Base-by-base conservation (phyloP, 1,139 yeast genomes). In the Yamadazyma sp. region DNA sequence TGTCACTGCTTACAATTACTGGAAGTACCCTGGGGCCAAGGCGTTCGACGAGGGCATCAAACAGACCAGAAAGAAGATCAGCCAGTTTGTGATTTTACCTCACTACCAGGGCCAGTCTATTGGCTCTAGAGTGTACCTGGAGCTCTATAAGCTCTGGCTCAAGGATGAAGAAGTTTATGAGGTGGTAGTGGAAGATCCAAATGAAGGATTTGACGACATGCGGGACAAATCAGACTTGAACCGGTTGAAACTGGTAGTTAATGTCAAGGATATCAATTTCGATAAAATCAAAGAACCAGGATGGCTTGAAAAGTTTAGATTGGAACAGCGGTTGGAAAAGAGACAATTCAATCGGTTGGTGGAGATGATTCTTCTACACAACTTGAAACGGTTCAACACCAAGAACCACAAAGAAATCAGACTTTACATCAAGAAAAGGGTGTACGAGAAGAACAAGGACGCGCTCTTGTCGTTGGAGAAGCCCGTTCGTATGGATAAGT, bases 101-200 rank as follows among this genome's bases (percentile, higher is more conserved):
- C 84, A 86, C 13, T 82, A 76, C 58, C 95, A 86, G 56, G 76
- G 79, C 4, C 73, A 78, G 43, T 78, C 81, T 1, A 78, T 82
- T 41, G 98, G 98, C 1, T 76, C 80, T 2, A 59, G 62, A 15
- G 64, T 92, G 29, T 92, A 92, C 58, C 62, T 67, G 11, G 49
- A 72, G 1, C 62, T 92, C 6, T 70, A 76, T 40, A 62, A 70
- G 1, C 45, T 59, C 29, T 88, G 95, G 86, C 50, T 69, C 6
- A 48, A 54, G 0, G 84, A 86, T 45, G 52, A 59, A 0, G 46
- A 56, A 3, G 78, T 89, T n/a, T 62, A 67, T 28, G 96, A 90
- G 53, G 73, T 92, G 29, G 89, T 92, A 0, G 90, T 94, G 8
- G 98, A 92, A 57, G 98, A 94, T 57, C 98, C 98, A 2, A 87